phyloP scores from a whole-genome alignment of 2,329 filamentous ascomycete species.

The Verticillium alfalfae region DNA sequence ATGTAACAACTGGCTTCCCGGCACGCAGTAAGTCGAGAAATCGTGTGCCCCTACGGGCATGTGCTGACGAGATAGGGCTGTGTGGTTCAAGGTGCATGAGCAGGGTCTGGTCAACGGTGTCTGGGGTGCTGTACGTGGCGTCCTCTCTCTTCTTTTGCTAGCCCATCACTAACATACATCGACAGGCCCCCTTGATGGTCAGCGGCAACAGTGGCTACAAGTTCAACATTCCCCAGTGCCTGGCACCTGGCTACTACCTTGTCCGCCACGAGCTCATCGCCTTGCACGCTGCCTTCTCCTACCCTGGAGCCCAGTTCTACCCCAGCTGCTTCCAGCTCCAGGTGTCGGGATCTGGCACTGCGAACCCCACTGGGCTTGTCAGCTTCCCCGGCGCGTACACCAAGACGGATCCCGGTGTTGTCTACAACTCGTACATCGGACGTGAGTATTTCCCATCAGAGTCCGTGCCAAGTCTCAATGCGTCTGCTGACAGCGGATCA shows the following conservation, averaged over 20 bases:
- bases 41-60: no score
- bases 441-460: background rate
- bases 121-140: conserved; percentile 35
- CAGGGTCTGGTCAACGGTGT: conserved; percentile 39
- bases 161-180: no score
- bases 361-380: conserved; percentile 35
- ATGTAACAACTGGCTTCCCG: conserved; percentile 44
- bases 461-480: conserved; percentile 13
- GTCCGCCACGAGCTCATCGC: conserved; percentile 54
- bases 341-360: conserved; percentile 42
- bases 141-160: background rate
- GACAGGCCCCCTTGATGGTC: conserved; percentile 33
- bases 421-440: conserved; percentile 40
- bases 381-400: conserved; percentile 50
- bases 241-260: conserved; percentile 49
- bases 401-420: conserved; percentile 43
- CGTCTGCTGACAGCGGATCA: background rate
- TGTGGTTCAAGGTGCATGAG: conserved; percentile 52
- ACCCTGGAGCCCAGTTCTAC: conserved; percentile 54
- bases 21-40: conserved; percentile 23
- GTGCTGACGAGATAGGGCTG: conserved; percentile 24
- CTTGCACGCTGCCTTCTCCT: conserved; percentile 39
- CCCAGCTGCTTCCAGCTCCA: conserved; percentile 53
- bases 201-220: conserved; percentile 32
- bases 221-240: conserved; percentile 49